Evolutionary conservation across 2,329 filamentous ascomycete species (phyloP).

Genomic region (Fusarium sp.): DNA sequence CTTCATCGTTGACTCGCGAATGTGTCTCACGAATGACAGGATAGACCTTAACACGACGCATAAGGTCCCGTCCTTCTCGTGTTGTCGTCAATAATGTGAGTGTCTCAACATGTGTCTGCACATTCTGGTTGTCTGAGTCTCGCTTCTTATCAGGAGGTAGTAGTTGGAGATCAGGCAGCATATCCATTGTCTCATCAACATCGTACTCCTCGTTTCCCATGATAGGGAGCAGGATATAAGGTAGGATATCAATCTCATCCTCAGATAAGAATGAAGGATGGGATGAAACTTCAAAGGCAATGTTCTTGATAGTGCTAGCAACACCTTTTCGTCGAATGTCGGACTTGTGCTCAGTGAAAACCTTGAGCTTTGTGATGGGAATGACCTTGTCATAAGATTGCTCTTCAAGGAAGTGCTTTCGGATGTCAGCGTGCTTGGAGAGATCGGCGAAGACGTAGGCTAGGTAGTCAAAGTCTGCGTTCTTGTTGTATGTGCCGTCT

Average conservation of each 20-base stretch:
- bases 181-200: constrained; percentile 84
- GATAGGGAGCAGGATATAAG: constrained; percentile 88
- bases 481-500: constrained; percentile 81
- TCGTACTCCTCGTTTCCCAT: constrained; percentile 88
- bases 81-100: constrained; percentile 85
- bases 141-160: constrained; percentile 89
- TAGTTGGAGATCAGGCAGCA: constrained; percentile 91
- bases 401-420: constrained; percentile 76
- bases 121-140: constrained; percentile 78
- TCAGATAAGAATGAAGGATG: constrained; percentile 77
- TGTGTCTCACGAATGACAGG: constrained; percentile 90
- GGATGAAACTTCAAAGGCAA: constrained; percentile 80
- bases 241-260: constrained; percentile 80
- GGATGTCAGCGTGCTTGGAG: constrained; percentile 79
- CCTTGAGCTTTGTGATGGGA: constrained; percentile 90
- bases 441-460: constrained; percentile 95
- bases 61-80: constrained; percentile 74
- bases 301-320: constrained; percentile 95
- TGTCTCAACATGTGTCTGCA: constrained; percentile 90
- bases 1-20: constrained; percentile 78
- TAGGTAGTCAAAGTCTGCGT: constrained; percentile 90
- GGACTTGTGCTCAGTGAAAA: constrained; percentile 92
- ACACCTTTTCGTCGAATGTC: constrained; percentile 89
- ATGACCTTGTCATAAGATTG: constrained; percentile 84
- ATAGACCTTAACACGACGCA: constrained; percentile 85